phyloP scores from a whole-genome alignment of 2,329 filamentous ascomycete genomes.

The Myriosclerotinia duriaeana region DNA sequence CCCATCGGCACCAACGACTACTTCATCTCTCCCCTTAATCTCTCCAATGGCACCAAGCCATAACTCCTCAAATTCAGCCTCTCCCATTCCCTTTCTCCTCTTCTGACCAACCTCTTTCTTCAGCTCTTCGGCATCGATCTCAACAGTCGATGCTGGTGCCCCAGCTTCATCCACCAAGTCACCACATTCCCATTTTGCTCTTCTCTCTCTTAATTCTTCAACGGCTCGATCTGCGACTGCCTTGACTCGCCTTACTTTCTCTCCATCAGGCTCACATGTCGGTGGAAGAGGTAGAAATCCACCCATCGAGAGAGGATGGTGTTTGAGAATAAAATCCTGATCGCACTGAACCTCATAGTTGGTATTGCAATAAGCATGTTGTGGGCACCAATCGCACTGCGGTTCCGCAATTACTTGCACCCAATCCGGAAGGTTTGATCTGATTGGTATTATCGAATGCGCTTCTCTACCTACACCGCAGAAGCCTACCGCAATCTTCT shows the following conservation, averaged over 20 bases:
- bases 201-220: slow-evolving; percentile 79
- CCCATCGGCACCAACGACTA: slow-evolving; percentile 52
- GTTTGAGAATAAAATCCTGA: slow-evolving; percentile 78
- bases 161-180: slow-evolving; percentile 64
- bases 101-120: slow-evolving; percentile 74
- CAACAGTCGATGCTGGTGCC: slow-evolving; percentile 56
- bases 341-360: slow-evolving; percentile 79
- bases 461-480: slow-evolving; percentile 77
- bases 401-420: slow-evolving; percentile 69
- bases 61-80: slow-evolving; percentile 88
- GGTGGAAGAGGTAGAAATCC: slow-evolving; percentile 83
- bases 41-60: slow-evolving; percentile 74
- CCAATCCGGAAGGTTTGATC: slow-evolving; percentile 68
- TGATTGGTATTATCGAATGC: slow-evolving; percentile 46
- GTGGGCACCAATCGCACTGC: slow-evolving; percentile 84
- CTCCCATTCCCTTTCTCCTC: slow-evolving; percentile 78
- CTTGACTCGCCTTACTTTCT: slow-evolving; percentile 84
- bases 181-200: slow-evolving; percentile 89
- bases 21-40: slow-evolving; percentile 62
- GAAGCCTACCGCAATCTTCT: slow-evolving; percentile 95
- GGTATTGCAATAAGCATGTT: slow-evolving; percentile 83
- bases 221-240: slow-evolving; percentile 84
- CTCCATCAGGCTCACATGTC: slow-evolving; percentile 91
- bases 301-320: slow-evolving; percentile 78
- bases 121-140: slow-evolving; percentile 67